Percentiles rank a stretch among this genome's conserved stretches.
Conservation (phyloP, 352 stramenopile species). For the Globisporangium emineosum region DNA sequence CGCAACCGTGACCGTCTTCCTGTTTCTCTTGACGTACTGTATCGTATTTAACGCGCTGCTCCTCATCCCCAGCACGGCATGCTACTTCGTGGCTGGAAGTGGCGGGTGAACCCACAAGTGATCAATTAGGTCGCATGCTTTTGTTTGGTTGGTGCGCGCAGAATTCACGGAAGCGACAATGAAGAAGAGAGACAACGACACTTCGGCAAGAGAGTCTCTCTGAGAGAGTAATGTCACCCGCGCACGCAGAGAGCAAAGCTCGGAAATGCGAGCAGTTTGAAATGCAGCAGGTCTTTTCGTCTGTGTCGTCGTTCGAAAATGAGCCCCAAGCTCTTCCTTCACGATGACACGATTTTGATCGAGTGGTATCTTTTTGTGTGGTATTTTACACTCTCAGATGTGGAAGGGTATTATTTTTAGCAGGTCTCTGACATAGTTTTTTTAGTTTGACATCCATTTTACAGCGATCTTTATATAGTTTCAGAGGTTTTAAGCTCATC, state of each 20-base stretch:
- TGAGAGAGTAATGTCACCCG: neutral
- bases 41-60: conserved; percentile 46
- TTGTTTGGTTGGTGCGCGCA: too few relatives aligned
- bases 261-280: neutral
- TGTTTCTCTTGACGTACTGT: conserved; percentile 42
- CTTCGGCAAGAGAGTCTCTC: too few relatives aligned
- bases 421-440: neutral
- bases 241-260: neutral
- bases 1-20: conserved; percentile 31
- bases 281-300: neutral
- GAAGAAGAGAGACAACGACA: neutral
- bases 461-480: neutral
- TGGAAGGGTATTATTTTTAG: neutral
- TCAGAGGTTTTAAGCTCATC: neutral
- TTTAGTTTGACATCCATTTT: neutral
- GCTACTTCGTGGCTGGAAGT: neutral
- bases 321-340: neutral
- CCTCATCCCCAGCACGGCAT: conserved; percentile 26
- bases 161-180: neutral
- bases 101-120: neutral
- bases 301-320: neutral
- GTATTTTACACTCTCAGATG: neutral
- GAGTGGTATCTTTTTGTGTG: neutral
- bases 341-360: conserved; percentile 3
- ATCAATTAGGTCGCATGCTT: too few relatives aligned